Percentiles rank a stretch among this genome's conserved stretches.
phyloP scores from a whole-genome alignment of 768 basidiomycete species.

The Lactarius hatsudake region DNA sequence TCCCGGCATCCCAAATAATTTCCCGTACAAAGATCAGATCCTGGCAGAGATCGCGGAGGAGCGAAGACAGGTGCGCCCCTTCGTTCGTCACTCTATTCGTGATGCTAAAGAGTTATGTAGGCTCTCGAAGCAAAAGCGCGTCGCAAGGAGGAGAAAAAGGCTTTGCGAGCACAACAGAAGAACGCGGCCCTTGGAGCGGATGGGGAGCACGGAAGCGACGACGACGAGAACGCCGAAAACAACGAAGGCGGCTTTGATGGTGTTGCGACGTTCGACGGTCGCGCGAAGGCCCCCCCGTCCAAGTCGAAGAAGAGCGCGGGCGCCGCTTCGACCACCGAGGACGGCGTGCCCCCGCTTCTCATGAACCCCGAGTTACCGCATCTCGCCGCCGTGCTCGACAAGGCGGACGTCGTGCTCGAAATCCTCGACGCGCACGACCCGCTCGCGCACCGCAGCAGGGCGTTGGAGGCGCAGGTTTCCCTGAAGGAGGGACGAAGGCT shows the following conservation, averaged over 20 bases:
- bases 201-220: constrained; percentile 25
- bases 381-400: constrained; percentile 64
- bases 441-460: constrained; percentile 58
- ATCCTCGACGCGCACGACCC: constrained; percentile 88
- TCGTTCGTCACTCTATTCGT: background rate
- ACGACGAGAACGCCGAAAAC: constrained; percentile 31
- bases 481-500: constrained; percentile 47
- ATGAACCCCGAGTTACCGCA: constrained; percentile 62
- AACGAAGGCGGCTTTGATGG: constrained; percentile 43
- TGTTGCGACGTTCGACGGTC: constrained; percentile 37
- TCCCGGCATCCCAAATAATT: constrained; percentile 89
- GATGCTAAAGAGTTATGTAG: constrained; percentile 37
- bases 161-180: constrained; percentile 34
- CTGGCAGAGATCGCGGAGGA: constrained; percentile 86
- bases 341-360: constrained; percentile 50
- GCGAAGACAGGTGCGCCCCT: constrained; percentile 59
- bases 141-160: constrained; percentile 63
- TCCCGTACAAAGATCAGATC: constrained; percentile 93
- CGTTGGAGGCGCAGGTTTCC: constrained; percentile 54
- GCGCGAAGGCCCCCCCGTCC: constrained; percentile 7
- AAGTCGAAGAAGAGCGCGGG: constrained; percentile 29
- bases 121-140: constrained; percentile 73
- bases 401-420: constrained; percentile 75
- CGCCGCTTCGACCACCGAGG: constrained; percentile 14
- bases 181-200: constrained; percentile 21